phyloP scores from a whole-genome alignment of 352 stramenopile genomes.

The Phytophthora lateralis region DNA sequence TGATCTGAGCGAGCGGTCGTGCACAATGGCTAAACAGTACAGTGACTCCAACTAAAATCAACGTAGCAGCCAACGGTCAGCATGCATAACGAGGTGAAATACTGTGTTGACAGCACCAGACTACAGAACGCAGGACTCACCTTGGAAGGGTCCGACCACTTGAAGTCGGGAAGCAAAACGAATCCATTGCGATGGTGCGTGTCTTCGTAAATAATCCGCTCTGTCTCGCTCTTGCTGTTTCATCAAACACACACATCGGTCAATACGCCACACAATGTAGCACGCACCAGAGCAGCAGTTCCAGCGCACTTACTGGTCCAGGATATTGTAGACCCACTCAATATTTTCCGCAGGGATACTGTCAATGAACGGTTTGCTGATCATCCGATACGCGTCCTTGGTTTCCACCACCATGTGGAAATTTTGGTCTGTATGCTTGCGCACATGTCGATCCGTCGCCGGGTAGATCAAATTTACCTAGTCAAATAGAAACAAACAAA shows the following conservation, averaged over 20 bases:
- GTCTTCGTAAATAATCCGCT: constrained; percentile 85
- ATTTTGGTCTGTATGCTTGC: constrained; percentile 83
- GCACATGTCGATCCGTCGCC: constrained; percentile 77
- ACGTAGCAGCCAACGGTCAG: constrained; percentile 1
- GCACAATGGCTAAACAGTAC: constrained; percentile 84
- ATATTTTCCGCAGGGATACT: constrained; percentile 77
- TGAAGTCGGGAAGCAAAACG: constrained; percentile 84
- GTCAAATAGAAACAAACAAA: not conserved
- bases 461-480: constrained; percentile 87
- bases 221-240: constrained; percentile 76
- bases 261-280: constrained; percentile 7
- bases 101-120: not conserved
- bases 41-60: constrained; percentile 67
- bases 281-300: not conserved
- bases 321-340: constrained; percentile 90
- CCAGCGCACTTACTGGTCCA: constrained; percentile 71
- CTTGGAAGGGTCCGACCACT: constrained; percentile 77
- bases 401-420: constrained; percentile 89
- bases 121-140: constrained; percentile 8
- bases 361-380: constrained; percentile 80
- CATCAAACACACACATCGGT: not conserved
- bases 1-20: constrained; percentile 74
- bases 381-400: constrained; percentile 69
- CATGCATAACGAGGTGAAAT: not conserved
- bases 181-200: constrained; percentile 67